Conservation (phyloP, 1,139 yeast genomes). For the Chernovozyma aurita region DNA sequence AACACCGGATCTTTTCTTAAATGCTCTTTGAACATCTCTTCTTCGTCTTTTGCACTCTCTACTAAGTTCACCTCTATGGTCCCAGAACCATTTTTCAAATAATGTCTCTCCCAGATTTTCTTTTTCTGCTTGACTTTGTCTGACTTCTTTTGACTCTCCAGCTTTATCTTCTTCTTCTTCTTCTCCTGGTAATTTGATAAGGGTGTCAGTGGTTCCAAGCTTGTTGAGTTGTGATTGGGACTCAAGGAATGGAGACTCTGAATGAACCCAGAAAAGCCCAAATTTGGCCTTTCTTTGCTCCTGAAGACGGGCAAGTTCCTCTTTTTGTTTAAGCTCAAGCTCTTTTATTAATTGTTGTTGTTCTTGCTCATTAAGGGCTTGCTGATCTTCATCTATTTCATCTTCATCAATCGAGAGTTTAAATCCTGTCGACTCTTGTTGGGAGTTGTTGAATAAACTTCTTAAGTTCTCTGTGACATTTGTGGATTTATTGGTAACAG, state of each 20-base stretch:
- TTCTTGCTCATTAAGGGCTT: slow-evolving; percentile 16
- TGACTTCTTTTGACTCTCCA: too few relatives aligned
- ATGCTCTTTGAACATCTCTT: slow-evolving; percentile 65
- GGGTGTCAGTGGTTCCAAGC: slow-evolving; percentile 32
- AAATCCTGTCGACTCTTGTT: slow-evolving; percentile 23
- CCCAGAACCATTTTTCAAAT: slow-evolving; percentile 82
- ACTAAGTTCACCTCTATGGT: slow-evolving; percentile 74
- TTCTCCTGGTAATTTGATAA: slow-evolving; percentile 35
- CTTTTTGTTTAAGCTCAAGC: slow-evolving; percentile 28
- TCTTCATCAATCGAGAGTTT: slow-evolving; percentile 29
- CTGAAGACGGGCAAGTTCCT: slow-evolving; percentile 11
- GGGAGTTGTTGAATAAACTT: slow-evolving; percentile 50
- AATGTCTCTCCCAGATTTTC: slow-evolving; percentile 42
- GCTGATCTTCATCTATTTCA: slow-evolving; percentile 28
- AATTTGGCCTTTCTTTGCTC: slow-evolving; percentile 13
- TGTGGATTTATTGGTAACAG: slow-evolving; percentile 18
- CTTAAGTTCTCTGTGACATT: slow-evolving; percentile 55
- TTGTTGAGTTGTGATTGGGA: slow-evolving; percentile 78
- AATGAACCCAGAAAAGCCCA: slow-evolving; percentile 79
- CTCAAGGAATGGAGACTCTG: slow-evolving; percentile 77
- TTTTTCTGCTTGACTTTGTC: too few relatives aligned
- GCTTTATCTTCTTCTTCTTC: slow-evolving; percentile 14
- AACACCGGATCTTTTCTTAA: slow-evolving; percentile 54
- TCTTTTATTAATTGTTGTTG: slow-evolving; percentile 26
- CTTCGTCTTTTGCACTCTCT: slow-evolving; percentile 70